Evolutionary conservation across 257 asterid genomes (phyloP).

Genomic region (Solanum gracilifrons): DNA sequence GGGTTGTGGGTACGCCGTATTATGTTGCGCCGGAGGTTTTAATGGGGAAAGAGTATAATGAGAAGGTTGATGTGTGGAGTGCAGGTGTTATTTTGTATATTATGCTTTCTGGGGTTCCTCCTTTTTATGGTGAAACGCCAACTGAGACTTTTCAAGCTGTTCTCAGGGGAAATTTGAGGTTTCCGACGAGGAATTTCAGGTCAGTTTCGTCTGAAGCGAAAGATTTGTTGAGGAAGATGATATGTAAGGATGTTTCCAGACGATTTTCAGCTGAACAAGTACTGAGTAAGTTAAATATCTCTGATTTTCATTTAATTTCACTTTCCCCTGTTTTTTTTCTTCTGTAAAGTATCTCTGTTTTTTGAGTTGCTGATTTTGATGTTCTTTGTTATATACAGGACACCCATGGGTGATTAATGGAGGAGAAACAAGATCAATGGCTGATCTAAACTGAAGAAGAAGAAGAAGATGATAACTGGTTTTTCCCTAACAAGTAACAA

Average conservation of each 20-base stretch:
- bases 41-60: slow-evolving; percentile 30
- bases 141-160: slow-evolving; percentile 24
- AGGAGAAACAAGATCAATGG: background rate
- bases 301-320: background rate
- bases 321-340: background rate
- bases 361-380: background rate
- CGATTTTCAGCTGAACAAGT: slow-evolving; percentile 27
- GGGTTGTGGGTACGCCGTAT: slow-evolving; percentile 11
- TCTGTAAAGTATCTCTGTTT: too few relatives aligned
- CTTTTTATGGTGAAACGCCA: slow-evolving; percentile 15
- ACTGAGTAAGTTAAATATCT: slow-evolving; percentile 11
- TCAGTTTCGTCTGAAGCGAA: slow-evolving; percentile 22
- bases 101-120: slow-evolving; percentile 44
- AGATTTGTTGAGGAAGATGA: slow-evolving; percentile 29
- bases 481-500: background rate
- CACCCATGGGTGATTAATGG: slow-evolving; percentile 9
- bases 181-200: slow-evolving; percentile 10
- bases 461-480: background rate
- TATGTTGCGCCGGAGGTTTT: slow-evolving; percentile 54
- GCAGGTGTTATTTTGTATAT: background rate
- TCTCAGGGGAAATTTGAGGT: slow-evolving; percentile 19
- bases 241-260: slow-evolving; percentile 21
- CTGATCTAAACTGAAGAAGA: background rate
- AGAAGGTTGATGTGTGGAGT: slow-evolving; percentile 60
- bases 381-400: background rate